Evolutionary conservation across 139 green algal genomes (phyloP), one percentile per base, ranked within the genome.

Genomic region (Deuterostichococcus epilithicus): DNA sequence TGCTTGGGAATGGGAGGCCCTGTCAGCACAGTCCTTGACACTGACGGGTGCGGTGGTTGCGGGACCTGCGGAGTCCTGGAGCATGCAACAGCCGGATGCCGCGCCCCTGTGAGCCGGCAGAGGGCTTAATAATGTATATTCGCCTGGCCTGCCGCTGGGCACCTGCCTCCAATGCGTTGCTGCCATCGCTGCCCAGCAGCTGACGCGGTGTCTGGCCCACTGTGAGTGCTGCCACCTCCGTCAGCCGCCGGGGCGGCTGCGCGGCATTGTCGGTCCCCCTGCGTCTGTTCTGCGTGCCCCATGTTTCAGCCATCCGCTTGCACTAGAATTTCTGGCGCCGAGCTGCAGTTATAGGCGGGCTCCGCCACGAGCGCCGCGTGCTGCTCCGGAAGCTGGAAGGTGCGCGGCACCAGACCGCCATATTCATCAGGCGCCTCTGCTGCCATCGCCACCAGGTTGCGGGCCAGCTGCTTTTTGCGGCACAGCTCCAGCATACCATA

Each of bases 121-220:
- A 89, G 5, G 92, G 91, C 83, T 97, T 97, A 26, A 96, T 63
- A 68, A 97, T 96, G 76, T 86, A 95, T 0, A 90, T 89, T 34
- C 86, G 83, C 38, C 38, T 6, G 32, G 25, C 23, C 34, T 28
- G 37, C 26, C 22, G 37, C 37, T 30, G 2, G 26, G 32, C 30
- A 4, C 38, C 39, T 4, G 38, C 65, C n/a, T 32, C 47, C 1
- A 45, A 23, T 32, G n/a, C n/a, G n/a, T n/a, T n/a, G n/a, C n/a
- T n/a, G n/a, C n/a, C n/a, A n/a, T n/a, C n/a, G n/a, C n/a, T n/a
- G n/a, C n/a, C n/a, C n/a, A n/a, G n/a, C n/a, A n/a, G n/a, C n/a
- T n/a, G n/a, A n/a, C n/a, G n/a, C n/a, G n/a, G n/a, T n/a, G n/a
- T n/a, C n/a, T n/a, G n/a, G n/a, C n/a, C n/a, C n/a, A n/a, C n/a